Evolutionary conservation across 371 early-diverging fungal genomes (phyloP).

Genomic region (Mucor piriformis): DNA sequence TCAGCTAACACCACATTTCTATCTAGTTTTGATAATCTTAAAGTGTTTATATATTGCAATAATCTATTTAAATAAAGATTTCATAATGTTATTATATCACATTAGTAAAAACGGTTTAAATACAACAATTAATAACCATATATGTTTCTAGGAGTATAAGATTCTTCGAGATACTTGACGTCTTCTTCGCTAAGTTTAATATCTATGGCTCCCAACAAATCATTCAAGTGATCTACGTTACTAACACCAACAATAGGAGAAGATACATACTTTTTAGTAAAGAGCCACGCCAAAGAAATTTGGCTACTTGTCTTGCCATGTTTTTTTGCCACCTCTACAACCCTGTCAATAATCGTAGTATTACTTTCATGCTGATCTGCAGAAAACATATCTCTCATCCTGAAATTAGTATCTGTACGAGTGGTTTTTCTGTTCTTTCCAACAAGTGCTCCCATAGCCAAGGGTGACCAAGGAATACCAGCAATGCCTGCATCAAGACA

Average conservation of each 20-base stretch:
- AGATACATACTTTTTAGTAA: conserved; percentile 37
- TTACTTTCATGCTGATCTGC: conserved; percentile 12
- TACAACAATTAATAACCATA: no score
- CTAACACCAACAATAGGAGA: conserved; percentile 47
- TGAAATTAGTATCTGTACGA: background rate
- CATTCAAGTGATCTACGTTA: conserved; percentile 38
- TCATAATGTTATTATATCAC: no score
- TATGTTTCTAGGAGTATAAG: conserved; percentile 26
- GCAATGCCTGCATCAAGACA: conserved; percentile 56
- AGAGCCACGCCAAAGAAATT: conserved; percentile 49
- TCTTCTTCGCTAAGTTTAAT: conserved; percentile 48
- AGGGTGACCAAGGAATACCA: conserved; percentile 57
- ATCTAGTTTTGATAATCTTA: no score
- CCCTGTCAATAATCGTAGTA: conserved; percentile 37
- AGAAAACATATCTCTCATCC: background rate
- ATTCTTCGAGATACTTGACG: conserved; percentile 33
- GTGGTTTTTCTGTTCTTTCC: conserved; percentile 35
- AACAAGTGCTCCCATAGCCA: conserved; percentile 42
- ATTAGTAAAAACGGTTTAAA: no score
- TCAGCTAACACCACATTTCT: no score
- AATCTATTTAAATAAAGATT: no score
- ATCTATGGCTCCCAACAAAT: conserved; percentile 34
- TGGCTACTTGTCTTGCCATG: conserved; percentile 30
- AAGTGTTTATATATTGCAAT: no score
- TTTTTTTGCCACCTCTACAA: conserved; percentile 46